Evolutionary conservation across 2,329 filamentous ascomycete genomes (phyloP).

Genomic region (Coleophoma cylindrospora): DNA sequence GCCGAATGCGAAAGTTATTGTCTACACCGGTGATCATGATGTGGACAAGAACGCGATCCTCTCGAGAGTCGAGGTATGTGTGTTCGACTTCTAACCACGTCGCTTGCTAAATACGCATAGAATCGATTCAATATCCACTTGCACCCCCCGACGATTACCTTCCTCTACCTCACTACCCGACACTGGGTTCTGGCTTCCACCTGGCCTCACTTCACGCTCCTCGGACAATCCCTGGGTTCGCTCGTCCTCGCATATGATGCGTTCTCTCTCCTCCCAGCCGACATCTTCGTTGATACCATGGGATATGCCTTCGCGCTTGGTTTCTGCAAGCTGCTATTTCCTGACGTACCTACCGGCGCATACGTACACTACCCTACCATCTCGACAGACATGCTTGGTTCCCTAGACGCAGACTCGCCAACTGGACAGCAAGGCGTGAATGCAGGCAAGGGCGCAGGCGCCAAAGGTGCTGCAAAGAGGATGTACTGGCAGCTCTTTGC

Average conservation of each 20-base stretch:
- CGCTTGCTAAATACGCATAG: slow-evolving; percentile 31
- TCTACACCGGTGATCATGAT: slow-evolving; percentile 95
- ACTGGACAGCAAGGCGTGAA: slow-evolving; percentile 70
- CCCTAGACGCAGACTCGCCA: slow-evolving; percentile 59
- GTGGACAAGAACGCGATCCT: slow-evolving; percentile 77
- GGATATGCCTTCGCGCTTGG: slow-evolving; percentile 91
- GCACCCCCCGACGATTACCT: slow-evolving; percentile 74
- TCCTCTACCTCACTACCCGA: slow-evolving; percentile 86
- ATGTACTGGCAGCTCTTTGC: slow-evolving; percentile 88
- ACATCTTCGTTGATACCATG: slow-evolving; percentile 97
- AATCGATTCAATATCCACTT: slow-evolving; percentile 90
- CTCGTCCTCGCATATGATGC: slow-evolving; percentile 86
- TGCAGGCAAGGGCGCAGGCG: slow-evolving; percentile 72
- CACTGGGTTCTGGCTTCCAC: slow-evolving; percentile 80
- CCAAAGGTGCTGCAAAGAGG: slow-evolving; percentile 67
- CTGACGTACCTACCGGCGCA: slow-evolving; percentile 73
- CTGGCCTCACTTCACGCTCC: slow-evolving; percentile 87
- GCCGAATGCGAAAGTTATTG: slow-evolving; percentile 82
- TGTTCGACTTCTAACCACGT: neutral
- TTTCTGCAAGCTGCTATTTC: slow-evolving; percentile 78
- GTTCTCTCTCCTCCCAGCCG: slow-evolving; percentile 84
- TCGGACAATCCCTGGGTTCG: slow-evolving; percentile 91
- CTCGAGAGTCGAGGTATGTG: slow-evolving; percentile 62
- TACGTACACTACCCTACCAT: slow-evolving; percentile 99
- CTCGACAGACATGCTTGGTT: slow-evolving; percentile 92